Evolutionary conservation across 2,329 filamentous ascomycete species (phyloP), one percentile per base, ranked within the genome.

Genomic region (Clonostachys sp.): DNA sequence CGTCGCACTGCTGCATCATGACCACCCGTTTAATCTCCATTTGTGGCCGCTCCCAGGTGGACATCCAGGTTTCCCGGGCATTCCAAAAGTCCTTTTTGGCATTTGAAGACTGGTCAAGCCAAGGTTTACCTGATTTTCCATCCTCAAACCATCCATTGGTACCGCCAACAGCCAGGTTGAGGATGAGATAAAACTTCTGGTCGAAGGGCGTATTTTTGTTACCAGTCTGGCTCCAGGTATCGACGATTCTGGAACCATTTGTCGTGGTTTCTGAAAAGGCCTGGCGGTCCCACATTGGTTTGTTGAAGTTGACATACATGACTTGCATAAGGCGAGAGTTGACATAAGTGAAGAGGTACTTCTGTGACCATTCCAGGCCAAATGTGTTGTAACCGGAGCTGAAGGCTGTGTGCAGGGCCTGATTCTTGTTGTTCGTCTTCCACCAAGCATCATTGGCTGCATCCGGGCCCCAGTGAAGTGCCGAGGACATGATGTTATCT

Each of bases 61-160:
- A 80, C 41, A 76, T 68, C 87, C 88, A 92, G 30, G 70, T 54
- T 47, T 81, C 70, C 42, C 77, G 75, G 1, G 81, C 76, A 16
- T 84, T 70, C 87, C 87, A 94, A 63, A 95, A 95, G 60, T 92
- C 87, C 57, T 78, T 81, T 64, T 76, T 81, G 8, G 89, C 87
- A 12, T 78, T 84, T 2, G 73, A 64, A 45, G 80, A 84, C 14
- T 63, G 70, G 61, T 94, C 86, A 34, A 89, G 74, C 89, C 89
- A 95, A 2, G 89, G 89, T 73, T 95, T 95, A 34, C 75, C 78
- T 40, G 75, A 75, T 55, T 77, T 71, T 17, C 83, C 81, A 61
- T 95, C 88, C 58, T 85, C 72, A 60, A 94, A 95, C 88, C 88
- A 95, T 36, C 89, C 89, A 55, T 91, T 91, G 18, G 84, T 89